These are phyloP conservation scores for Podila verticillata DNA, from an alignment of 192 early-diverging fungal species.

Conservation along the genomic window DNA sequence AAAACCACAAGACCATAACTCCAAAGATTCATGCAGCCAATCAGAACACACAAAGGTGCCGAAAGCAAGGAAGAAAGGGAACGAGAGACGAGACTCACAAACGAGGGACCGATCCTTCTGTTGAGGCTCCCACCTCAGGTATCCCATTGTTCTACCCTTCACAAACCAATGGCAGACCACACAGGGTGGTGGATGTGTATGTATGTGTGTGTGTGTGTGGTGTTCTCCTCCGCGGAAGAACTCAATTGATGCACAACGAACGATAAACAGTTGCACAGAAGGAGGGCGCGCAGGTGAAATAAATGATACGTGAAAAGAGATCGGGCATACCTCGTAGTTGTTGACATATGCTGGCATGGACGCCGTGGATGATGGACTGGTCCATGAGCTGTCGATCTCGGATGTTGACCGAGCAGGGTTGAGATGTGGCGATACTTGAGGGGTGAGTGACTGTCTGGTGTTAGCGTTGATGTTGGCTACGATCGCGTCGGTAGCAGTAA, in stretches of 20 bases:
- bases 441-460: conserved; percentile 14
- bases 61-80: background rate
- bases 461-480: conserved; percentile 1
- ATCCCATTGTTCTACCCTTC: no score
- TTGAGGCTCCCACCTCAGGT: no score
- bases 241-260: no score
- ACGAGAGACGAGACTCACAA: no score
- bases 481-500: conserved; percentile 6
- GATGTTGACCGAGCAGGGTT: conserved; percentile 33
- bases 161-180: no score
- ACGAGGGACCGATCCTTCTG: no score
- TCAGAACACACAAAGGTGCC: background rate
- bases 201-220: no score
- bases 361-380: conserved; percentile 38
- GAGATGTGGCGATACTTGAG: conserved; percentile 34
- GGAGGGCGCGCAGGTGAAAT: background rate
- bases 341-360: conserved; percentile 39
- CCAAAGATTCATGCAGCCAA: background rate
- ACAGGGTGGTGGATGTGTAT: no score
- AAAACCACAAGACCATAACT: conserved; percentile 29
- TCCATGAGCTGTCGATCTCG: conserved; percentile 3
- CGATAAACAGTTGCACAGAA: no score
- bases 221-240: no score
- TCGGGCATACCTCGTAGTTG: conserved; percentile 32
- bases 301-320: background rate